Evolutionary conservation across 2,329 filamentous ascomycete genomes (phyloP).

Genomic region (Diaporthe citriasiana): DNA sequence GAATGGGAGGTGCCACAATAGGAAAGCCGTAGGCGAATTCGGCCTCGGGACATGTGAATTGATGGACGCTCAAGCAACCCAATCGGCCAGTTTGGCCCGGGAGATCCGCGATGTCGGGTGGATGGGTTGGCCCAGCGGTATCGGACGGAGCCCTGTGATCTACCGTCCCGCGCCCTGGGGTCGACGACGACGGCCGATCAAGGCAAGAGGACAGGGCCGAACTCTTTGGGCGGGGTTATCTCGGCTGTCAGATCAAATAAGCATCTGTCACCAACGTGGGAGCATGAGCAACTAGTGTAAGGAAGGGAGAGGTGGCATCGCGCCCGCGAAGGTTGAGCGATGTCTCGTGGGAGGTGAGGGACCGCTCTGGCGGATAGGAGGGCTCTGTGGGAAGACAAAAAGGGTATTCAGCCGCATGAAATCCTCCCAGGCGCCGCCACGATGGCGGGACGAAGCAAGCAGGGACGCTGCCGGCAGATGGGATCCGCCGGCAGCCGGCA

Average conservation of each 20-base stretch:
- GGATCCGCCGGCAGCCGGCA: constrained; percentile 22
- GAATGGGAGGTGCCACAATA: neutral
- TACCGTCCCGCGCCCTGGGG: constrained; percentile 1
- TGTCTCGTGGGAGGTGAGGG: neutral
- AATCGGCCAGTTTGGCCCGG: constrained; percentile 15
- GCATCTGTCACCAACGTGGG: constrained; percentile 7
- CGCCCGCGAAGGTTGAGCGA: neutral
- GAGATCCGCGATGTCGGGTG: constrained; percentile 8
- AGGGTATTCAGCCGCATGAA: constrained; percentile 12
- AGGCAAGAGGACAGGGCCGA: neutral
- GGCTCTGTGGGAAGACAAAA: neutral
- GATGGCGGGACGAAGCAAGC: constrained; percentile 7
- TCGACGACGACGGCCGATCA: neutral
- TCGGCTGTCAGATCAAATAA: constrained; percentile 8
- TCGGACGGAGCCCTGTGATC: constrained; percentile 9
- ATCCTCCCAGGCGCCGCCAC: neutral
- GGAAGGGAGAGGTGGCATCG: neutral
- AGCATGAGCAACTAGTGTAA: neutral
- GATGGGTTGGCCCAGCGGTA: constrained; percentile 14
- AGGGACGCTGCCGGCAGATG: constrained; percentile 31
- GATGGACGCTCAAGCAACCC: neutral
- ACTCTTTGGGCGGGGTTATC: constrained; percentile 6
- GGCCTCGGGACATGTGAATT: constrained; percentile 27
- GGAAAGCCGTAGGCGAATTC: neutral
- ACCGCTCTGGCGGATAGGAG: neutral